Evolutionary conservation across 768 basidiomycete genomes (phyloP), one percentile per base, ranked within the genome.

Genomic region (Rhizopogon roseolus): DNA sequence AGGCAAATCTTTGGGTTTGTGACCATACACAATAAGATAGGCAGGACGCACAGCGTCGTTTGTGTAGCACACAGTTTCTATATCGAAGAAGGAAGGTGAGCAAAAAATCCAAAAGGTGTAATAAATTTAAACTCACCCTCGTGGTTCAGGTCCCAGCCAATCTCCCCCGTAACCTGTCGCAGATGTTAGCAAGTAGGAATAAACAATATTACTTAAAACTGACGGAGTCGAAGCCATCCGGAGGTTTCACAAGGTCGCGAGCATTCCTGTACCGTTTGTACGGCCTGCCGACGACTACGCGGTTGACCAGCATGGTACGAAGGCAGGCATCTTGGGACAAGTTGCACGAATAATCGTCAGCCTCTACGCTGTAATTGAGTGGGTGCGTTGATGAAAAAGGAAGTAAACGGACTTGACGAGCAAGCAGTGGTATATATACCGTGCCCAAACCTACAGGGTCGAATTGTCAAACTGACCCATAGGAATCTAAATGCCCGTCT

Each of bases 1-100:
- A 34, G 54, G 58, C 44, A 50, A 42, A 36, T 61, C 51, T 43
- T 53, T 36, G 41, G 45, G 51, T 49, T 69, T 65, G 37, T 64
- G 44, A 16, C 79, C 81, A 59, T 86, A 87, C 17, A 85, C 77
- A n/a, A 87, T 66, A 53, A 86, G 71, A 66, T 79, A 87, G 0
- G 82, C 82, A 16, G 85, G 85, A 7, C 83, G 78, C 58, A 85
- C 79, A 28, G 85, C 84, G 57, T 85, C 83, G 60, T 85, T 85
- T 41, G 72, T 61, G 59, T 86, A 86, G 13, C 84, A 82, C 7
- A 86, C 82, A 4, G 81, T 85, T 64, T 86, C 85, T 69, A 49
- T 2, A 5, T 41, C 19, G 9, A 16, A 22, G 22, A 49, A 29
- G 45, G 22, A 22, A 48, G 46, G 22, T 48, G 25, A 48, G 36